These are phyloP conservation scores for Hemileccinum impolitum DNA, from an alignment of 768 basidiomycete genomes.

Conservation along the genomic window DNA sequence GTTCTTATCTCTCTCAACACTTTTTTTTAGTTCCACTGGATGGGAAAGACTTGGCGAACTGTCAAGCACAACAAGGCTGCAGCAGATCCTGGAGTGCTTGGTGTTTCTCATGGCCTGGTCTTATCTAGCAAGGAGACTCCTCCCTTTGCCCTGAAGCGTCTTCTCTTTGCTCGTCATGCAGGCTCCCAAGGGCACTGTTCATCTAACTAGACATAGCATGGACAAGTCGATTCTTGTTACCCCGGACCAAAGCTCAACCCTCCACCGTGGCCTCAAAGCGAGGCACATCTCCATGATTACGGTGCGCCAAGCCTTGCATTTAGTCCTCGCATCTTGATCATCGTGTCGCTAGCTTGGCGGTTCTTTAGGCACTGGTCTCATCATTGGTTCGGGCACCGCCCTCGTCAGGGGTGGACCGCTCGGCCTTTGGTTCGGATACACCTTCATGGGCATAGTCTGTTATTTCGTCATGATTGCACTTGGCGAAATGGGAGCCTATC, in stretches of 20 bases:
- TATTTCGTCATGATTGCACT: constrained; percentile 57
- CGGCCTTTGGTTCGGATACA: constrained; percentile 39
- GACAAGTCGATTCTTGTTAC: constrained; percentile 27
- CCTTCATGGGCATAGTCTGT: constrained; percentile 40
- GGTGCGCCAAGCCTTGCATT: constrained; percentile 22
- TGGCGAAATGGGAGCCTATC: constrained; percentile 37
- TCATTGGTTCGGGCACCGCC: constrained; percentile 53
- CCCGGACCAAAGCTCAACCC: constrained; percentile 33
- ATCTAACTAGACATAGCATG: background rate
- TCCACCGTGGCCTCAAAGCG: constrained; percentile 50
- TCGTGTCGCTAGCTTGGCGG: constrained; percentile 38
- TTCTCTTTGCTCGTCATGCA: background rate
- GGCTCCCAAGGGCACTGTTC: background rate
- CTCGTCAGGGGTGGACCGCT: constrained; percentile 48
- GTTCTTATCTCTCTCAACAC: too few species aligned
- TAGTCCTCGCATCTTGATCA: background rate
- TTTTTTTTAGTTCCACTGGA: too few species aligned
- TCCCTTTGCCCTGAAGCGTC: too few species aligned
- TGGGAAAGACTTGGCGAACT: too few species aligned
- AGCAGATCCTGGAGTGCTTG: too few species aligned
- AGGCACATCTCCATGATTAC: constrained; percentile 58
- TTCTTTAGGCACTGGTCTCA: constrained; percentile 50
- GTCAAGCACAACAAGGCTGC: too few species aligned
- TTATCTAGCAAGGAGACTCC: too few species aligned
- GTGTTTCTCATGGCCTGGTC: too few species aligned